A percentile compares a stretch with the other conserved stretches of the same genome.
Evolutionary conservation across 2,329 filamentous ascomycete species (phyloP).

Genomic region (Verticillium tricorpus): DNA sequence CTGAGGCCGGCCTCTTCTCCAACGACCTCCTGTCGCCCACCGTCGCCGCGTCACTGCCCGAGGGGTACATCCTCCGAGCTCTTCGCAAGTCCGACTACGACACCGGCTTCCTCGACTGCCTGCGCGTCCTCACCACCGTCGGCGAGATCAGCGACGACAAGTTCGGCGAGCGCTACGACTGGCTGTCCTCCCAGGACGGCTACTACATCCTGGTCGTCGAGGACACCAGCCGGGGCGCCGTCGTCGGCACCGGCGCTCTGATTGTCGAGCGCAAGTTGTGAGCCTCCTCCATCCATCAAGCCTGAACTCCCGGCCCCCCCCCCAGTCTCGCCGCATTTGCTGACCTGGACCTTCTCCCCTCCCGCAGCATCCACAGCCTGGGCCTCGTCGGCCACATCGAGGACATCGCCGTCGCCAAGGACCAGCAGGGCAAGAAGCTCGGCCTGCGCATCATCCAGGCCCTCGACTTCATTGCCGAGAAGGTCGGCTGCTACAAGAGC

Average conservation of each 20-base stretch:
- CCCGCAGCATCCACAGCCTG: conserved; percentile 66
- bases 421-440: conserved; percentile 96
- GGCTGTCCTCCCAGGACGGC: conserved; percentile 68
- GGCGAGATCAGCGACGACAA: conserved; percentile 74
- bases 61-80: conserved; percentile 78
- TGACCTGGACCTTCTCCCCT: too few relatives aligned
- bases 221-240: conserved; percentile 55
- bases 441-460: conserved; percentile 91
- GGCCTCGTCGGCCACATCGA: conserved; percentile 92
- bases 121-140: conserved; percentile 88
- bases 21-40: conserved; percentile 70
- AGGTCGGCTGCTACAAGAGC: conserved; percentile 93
- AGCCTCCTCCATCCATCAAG: conserved; percentile 20
- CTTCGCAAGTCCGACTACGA: conserved; percentile 74
- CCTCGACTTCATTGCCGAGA: conserved; percentile 79
- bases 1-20: conserved; percentile 67
- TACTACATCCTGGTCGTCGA: conserved; percentile 88
- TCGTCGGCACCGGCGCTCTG: conserved; percentile 88
- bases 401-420: conserved; percentile 91
- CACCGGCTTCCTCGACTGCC: conserved; percentile 81
- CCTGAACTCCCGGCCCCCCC: too few relatives aligned
- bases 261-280: conserved; percentile 94
- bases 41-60: conserved; percentile 68
- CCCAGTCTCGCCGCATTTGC: conserved; percentile 5
- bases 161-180: conserved; percentile 78